These are phyloP conservation scores for Angomonas ambiguus DNA, from an alignment of 208 protist genomes.

Conservation along the genomic window DNA sequence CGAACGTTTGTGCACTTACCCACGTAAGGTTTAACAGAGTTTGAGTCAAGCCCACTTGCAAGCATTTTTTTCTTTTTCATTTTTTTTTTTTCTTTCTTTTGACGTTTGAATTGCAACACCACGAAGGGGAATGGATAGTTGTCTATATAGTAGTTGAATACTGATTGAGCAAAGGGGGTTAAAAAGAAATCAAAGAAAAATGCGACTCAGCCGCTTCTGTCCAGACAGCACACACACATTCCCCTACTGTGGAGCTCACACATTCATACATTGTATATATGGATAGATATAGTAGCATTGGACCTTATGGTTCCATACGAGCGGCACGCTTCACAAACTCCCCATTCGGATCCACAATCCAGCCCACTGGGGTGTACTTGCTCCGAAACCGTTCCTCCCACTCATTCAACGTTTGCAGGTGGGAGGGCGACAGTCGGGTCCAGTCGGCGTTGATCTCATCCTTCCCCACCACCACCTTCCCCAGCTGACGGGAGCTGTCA, in stretches of 20 bases:
- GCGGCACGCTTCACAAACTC: conserved; percentile 52
- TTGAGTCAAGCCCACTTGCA: too few species aligned
- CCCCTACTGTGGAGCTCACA: neutral
- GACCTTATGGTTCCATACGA: conserved; percentile 34
- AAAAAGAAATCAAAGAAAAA: neutral
- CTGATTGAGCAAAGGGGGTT: too few species aligned
- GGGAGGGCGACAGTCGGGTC: conserved; percentile 55
- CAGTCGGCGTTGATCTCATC: conserved; percentile 83
- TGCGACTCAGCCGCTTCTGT: neutral
- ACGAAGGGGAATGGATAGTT: too few species aligned
- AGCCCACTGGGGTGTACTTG: conserved; percentile 82
- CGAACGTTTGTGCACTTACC: too few species aligned
- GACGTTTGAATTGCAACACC: too few species aligned
- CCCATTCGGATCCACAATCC: conserved; percentile 52
- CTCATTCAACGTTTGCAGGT: conserved; percentile 73
- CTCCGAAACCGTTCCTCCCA: conserved; percentile 80
- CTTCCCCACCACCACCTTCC: conserved; percentile 72
- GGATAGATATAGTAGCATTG: neutral
- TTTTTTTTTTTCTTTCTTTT: too few species aligned
- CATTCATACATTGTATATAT: conserved; percentile 1
- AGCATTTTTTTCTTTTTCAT: too few species aligned
- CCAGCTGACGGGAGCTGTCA: conserved; percentile 81
- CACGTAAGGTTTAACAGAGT: too few species aligned
- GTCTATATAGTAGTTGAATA: too few species aligned
- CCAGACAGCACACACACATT: too few species aligned